Evolutionary conservation across 345 rosid genomes (phyloP), one percentile per base, ranked within the genome.

Genomic region (Eucalyptus pauciflora): DNA sequence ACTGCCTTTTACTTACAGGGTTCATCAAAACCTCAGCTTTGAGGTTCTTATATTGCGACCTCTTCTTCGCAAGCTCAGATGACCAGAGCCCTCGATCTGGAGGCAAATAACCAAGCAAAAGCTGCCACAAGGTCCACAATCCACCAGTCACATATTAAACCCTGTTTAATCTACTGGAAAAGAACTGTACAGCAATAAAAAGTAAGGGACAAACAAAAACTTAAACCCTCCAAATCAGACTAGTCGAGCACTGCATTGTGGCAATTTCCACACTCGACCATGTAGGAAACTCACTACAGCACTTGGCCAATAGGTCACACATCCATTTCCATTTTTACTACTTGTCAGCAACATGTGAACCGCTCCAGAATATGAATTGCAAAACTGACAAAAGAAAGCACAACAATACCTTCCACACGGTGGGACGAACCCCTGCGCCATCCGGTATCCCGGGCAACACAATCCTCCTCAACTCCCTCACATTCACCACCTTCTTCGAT

Each of bases 21-120:
- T 97, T 96, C 96, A 95, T 95, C 90, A 97, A 92, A 90, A 97
- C 96, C 89, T 97, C 99, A 5, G 95, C 96, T 91, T 95, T 97
- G 87, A 96, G 96, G 89, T 94, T 96, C 93, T 90, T 96, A 95
- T 97, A 97, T 90, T 97, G 99, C 24, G 96, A 94, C 91, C 99
- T 95, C 93, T 96, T 97, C 96, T 95, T 97, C 45, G 96, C 93
- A 92, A 97, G 92, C 91, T 97, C 99, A 86, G 95, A 91, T 6
- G 94, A 90, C 99, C 99, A 97, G 31, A 95, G 93, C 13, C 92
- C 92, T 11, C 97, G 97, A 92, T 97, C 99, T 33, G 97, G 94
- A 12, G 99, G 96, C 86, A 97, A 88, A 93, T 96, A 97, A 43
- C 97, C 96, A 89, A 97, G 90, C 90, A 97, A 94, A 58, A 97